These are phyloP conservation scores for Melastoma candidum DNA, from an alignment of 441 rosid species.

Conservation along the genomic window DNA sequence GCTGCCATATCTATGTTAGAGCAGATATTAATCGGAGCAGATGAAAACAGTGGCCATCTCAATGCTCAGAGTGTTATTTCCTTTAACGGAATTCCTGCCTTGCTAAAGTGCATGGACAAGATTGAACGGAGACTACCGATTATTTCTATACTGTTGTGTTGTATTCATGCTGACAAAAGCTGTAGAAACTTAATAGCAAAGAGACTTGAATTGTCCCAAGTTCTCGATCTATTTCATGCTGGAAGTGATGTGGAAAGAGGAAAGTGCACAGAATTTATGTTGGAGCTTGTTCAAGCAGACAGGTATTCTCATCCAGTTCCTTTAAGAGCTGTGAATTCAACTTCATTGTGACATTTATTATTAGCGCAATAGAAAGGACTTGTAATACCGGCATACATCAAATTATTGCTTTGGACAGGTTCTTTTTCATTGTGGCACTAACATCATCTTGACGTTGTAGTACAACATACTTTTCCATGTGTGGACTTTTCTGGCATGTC, in stretches of 20 bases:
- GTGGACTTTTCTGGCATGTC: not conserved
- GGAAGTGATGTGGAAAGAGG: slow-evolving; percentile 46
- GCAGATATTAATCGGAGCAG: slow-evolving; percentile 47
- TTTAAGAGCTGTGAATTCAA: too few species aligned
- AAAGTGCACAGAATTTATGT: slow-evolving; percentile 42
- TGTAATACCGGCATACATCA: too few species aligned
- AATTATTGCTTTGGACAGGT: too few species aligned
- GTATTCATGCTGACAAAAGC: slow-evolving; percentile 48
- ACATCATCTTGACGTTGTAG: too few species aligned
- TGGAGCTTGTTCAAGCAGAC: slow-evolving; percentile 42
- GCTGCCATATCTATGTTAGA: slow-evolving; percentile 54
- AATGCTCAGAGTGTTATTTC: slow-evolving; percentile 39
- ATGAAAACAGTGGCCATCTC: slow-evolving; percentile 28
- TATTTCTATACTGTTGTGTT: slow-evolving; percentile 38
- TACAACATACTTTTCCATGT: too few species aligned
- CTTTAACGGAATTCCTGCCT: slow-evolving; percentile 37
- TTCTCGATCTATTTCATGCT: slow-evolving; percentile 47
- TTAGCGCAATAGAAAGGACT: not conserved
- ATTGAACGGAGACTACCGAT: slow-evolving; percentile 35
- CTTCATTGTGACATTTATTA: not conserved
- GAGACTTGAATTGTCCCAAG: slow-evolving; percentile 34
- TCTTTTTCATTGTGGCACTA: too few species aligned
- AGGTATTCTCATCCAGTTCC: slow-evolving; percentile 26
- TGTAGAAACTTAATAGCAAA: slow-evolving; percentile 36
- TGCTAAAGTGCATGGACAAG: slow-evolving; percentile 40